Percentiles rank a stretch among this genome's conserved stretches.
Evolutionary conservation across 768 basidiomycete species (phyloP).

Genomic region (Gymnopilus junonius): DNA sequence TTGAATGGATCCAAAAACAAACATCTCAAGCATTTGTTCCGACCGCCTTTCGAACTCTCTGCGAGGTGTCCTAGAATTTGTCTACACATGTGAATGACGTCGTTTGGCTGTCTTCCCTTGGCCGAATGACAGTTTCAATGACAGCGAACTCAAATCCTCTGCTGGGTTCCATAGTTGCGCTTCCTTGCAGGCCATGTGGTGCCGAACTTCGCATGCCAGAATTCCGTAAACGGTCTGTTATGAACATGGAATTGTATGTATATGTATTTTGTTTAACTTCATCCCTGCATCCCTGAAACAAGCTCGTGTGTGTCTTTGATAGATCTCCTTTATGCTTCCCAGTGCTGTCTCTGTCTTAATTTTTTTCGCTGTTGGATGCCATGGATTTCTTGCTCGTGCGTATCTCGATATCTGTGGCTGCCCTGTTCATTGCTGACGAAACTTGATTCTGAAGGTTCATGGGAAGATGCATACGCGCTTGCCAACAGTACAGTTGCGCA

Average conservation of each 20-base stretch:
- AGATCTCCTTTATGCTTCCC: slow-evolving; percentile 3
- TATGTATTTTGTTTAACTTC: neutral
- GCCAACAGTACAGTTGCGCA: slow-evolving; percentile 39
- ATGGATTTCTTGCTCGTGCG: slow-evolving; percentile 21
- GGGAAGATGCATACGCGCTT: slow-evolving; percentile 46
- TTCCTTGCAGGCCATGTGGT: neutral
- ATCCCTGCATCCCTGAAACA: neutral
- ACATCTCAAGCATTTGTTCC: too few relatives aligned
- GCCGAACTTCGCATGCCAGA: neutral
- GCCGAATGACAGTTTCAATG: neutral
- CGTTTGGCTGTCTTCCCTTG: neutral
- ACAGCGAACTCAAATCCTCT: neutral
- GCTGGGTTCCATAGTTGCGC: neutral
- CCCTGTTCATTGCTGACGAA: neutral
- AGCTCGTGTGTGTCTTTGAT: neutral
- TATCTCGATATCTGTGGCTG: neutral
- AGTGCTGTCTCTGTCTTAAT: neutral
- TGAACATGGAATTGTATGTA: neutral
- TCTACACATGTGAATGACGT: neutral
- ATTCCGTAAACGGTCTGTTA: neutral
- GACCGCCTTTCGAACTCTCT: too few relatives aligned
- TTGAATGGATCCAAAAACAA: too few relatives aligned
- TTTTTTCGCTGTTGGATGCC: slow-evolving; percentile 4
- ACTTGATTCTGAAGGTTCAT: slow-evolving; percentile 38
- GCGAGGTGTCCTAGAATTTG: neutral